Conservation (phyloP, 2,329 filamentous ascomycete species). For the Fusarium camptoceras region DNA sequence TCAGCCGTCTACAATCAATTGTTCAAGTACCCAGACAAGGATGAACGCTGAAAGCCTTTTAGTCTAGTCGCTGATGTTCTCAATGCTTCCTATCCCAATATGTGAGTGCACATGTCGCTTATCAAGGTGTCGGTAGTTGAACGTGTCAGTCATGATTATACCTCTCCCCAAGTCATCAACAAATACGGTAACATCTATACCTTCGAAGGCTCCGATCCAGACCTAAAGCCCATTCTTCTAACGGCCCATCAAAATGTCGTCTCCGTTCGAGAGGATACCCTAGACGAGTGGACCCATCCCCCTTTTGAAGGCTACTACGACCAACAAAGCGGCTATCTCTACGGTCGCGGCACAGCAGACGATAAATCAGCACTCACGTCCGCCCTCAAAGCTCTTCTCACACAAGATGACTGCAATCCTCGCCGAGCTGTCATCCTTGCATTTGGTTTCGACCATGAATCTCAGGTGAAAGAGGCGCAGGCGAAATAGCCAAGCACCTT, state of each 20-base stretch:
- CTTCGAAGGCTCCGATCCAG: constrained; percentile 62
- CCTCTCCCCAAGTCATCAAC: constrained; percentile 65
- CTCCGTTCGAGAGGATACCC: constrained; percentile 55
- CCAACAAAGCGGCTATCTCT: constrained; percentile 49
- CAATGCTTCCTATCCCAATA: constrained; percentile 58
- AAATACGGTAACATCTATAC: constrained; percentile 70
- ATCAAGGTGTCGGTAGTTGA: fast-evolving
- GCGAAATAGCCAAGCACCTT: constrained; percentile 60
- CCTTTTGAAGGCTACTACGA: constrained; percentile 55
- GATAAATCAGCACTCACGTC: constrained; percentile 56
- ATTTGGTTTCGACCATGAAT: constrained; percentile 75
- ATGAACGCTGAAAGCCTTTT: constrained; percentile 65
- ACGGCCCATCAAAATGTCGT: constrained; percentile 58
- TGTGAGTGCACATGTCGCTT: constrained; percentile 48
- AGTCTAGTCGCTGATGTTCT: constrained; percentile 55
- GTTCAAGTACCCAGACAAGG: constrained; percentile 64
- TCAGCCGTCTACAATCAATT: constrained; percentile 62
- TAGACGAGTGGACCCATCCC: constrained; percentile 51
- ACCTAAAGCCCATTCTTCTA: constrained; percentile 56
- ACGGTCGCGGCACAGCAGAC: constrained; percentile 55
- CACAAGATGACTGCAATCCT: constrained; percentile 60
- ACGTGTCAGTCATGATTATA: constrained; percentile 52
- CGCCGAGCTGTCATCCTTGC: constrained; percentile 67
- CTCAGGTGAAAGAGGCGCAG: constrained; percentile 66
- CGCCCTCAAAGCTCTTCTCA: constrained; percentile 61